phyloP scores from a whole-genome alignment of 2,329 filamentous ascomycete genomes.

The Fusarium sacchari region DNA sequence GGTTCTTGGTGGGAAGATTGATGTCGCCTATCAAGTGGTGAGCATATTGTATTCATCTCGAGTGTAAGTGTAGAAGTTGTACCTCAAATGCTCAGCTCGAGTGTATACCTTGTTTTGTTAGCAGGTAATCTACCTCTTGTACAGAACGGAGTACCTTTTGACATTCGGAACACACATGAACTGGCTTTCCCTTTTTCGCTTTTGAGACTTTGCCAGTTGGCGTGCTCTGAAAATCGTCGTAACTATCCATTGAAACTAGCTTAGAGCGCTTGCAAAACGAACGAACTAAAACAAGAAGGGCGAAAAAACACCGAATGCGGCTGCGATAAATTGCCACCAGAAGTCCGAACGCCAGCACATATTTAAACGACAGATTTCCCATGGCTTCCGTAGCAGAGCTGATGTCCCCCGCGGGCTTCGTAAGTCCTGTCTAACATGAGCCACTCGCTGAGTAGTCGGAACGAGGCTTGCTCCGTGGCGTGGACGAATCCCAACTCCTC shows the following conservation, averaged over 20 bases:
- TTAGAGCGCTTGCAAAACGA: background rate
- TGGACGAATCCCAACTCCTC: background rate
- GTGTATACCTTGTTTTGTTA: constrained; percentile 1
- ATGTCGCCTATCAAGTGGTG: background rate
- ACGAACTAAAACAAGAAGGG: background rate
- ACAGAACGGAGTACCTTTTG: background rate
- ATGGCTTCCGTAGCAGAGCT: background rate
- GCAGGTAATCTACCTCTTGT: fast-evolving
- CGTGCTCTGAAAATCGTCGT: background rate
- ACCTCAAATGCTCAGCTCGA: constrained; percentile 11
- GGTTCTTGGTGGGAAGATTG: constrained; percentile 8
- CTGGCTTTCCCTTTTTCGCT: constrained; percentile 11
- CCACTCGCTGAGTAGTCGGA: constrained; percentile 6
- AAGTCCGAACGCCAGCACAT: background rate
- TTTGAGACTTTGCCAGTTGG: constrained; percentile 16
- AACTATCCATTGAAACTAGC: background rate
- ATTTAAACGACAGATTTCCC: background rate
- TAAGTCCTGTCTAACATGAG: constrained; percentile 2
- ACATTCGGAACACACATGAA: constrained; percentile 8
- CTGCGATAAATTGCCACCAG: background rate
- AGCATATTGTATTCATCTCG: background rate
- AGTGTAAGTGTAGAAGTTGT: background rate
- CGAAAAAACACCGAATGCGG: background rate
- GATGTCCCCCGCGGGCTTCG: background rate
- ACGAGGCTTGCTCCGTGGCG: constrained; percentile 7